phyloP scores from a whole-genome alignment of 192 early-diverging fungal species.

The Backusella westeae region DNA sequence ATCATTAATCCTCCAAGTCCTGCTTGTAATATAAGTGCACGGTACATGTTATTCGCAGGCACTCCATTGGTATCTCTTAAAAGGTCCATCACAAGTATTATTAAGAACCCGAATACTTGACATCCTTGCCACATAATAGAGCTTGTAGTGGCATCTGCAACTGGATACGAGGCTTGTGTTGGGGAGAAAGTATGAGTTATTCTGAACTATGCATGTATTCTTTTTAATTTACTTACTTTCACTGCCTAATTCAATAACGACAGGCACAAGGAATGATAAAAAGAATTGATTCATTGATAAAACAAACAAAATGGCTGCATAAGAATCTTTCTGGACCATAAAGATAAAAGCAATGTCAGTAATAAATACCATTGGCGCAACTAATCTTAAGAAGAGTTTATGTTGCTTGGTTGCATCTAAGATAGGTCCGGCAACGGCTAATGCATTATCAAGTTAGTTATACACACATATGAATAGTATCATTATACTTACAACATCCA shows the following conservation, averaged over 20 bases:
- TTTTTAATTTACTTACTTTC: conserved; percentile 29
- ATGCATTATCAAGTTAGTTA: not conserved
- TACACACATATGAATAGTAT: not conserved
- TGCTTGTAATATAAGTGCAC: conserved; percentile 35
- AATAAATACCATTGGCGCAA: conserved; percentile 31
- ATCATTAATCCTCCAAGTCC: conserved; percentile 23
- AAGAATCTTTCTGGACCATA: conserved; percentile 29
- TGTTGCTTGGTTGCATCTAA: conserved; percentile 35
- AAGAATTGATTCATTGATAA: conserved; percentile 38
- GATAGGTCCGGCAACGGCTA: conserved; percentile 36
- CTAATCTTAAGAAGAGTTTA: conserved; percentile 26
- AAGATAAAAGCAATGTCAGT: conserved; percentile 33
- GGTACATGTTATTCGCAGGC: conserved; percentile 23
- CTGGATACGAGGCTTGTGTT: conserved; percentile 29
- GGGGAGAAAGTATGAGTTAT: not conserved
- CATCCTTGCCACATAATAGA: conserved; percentile 38
- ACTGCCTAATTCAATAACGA: conserved; percentile 33
- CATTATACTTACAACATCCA: conserved; percentile 29
- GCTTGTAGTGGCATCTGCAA: conserved; percentile 28
- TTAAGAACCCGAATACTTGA: conserved; percentile 33
- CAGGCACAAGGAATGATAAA: conserved; percentile 34
- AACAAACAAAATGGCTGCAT: conserved; percentile 33
- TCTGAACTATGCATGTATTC: not conserved
- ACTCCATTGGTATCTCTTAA: conserved; percentile 21
- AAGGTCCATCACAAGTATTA: conserved; percentile 30